phyloP scores from a whole-genome alignment of 306 rosid species.

The Hylodesmum podocarpum region DNA sequence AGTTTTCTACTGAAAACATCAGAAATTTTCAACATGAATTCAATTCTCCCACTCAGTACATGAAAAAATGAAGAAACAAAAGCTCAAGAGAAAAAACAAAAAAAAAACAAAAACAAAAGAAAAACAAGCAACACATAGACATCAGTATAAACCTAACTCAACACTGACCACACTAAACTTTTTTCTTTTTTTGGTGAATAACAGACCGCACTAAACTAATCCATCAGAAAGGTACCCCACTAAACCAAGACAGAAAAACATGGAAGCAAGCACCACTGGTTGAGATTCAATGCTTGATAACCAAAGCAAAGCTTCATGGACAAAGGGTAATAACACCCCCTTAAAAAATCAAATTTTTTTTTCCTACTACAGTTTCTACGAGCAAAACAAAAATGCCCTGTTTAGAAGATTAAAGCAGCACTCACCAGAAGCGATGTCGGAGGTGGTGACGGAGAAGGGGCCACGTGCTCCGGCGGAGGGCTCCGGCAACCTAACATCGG shows the following conservation, averaged over 20 bases:
- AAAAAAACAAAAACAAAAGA: not conserved
- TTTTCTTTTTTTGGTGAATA: too few relatives aligned
- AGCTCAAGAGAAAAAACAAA: not conserved
- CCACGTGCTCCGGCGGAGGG: slow-evolving; percentile 61
- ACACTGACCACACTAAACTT: slow-evolving; percentile 32
- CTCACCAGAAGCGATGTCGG: slow-evolving; percentile 85
- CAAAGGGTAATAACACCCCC: not conserved
- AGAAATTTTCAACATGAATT: not conserved
- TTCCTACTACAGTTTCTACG: too few relatives aligned
- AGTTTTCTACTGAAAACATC: slow-evolving; percentile 3
- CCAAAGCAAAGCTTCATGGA: not conserved
- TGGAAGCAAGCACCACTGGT: slow-evolving; percentile 7
- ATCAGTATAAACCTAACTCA: slow-evolving; percentile 39
- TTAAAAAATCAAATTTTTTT: not conserved
- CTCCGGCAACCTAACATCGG: slow-evolving; percentile 48
- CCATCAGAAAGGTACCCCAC: slow-evolving; percentile 35
- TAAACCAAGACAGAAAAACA: not conserved
- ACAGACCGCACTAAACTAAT: slow-evolving; percentile 35
- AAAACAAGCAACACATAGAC: slow-evolving; percentile 10
- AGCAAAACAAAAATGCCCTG: too few relatives aligned
- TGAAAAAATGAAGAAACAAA: not conserved
- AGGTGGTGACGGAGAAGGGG: slow-evolving; percentile 71
- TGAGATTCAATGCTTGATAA: slow-evolving; percentile 13
- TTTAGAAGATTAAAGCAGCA: not conserved
- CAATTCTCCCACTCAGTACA: slow-evolving; percentile 19